Base-by-base conservation (phyloP, 177 flowering plant genomes). In the Vitis hybrid region DNA sequence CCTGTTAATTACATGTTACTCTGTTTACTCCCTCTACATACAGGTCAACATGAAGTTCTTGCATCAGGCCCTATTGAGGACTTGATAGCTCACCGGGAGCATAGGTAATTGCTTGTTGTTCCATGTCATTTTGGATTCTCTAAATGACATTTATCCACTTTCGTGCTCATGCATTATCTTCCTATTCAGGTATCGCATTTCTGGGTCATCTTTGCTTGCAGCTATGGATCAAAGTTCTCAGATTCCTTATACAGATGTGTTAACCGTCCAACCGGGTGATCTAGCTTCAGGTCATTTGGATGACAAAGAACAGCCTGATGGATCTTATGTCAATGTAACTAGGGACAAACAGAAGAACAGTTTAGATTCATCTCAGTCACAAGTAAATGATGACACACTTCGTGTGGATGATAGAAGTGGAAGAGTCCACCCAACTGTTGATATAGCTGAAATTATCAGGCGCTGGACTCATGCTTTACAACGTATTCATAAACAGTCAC, bases 61-160 rank as follows among this genome's bases (percentile, higher is more conserved):
- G 97, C 99, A 71, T 96, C 99, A 59, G 99, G 99, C 54, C 99
- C 99, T 30, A 94, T 96, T 73, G 98, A 96, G 81, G 99, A 96
- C 78, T 81, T 94, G 77, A 96, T 96, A 62, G 97, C 98, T 79
- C 99, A 96, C 74, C 86, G 99, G 67, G 99, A 96, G 79, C 99
- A 96, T 82, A 88, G 99, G 99, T 92, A 80, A 65, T 68, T 30
- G 52, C 27, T 15, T n/a, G 9, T 15, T n/a, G 9, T 57, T 56
- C 49, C 68, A n/a, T 15, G 11, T 17, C 40, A 19, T 67, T 64
- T 32, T 60, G 40, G 60, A 15, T 6, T 32, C 40, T 21, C 11
- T 55, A 54, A 54, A 49, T 72, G 64, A 49, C 64, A 63, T 57
- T 69, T 51, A 18, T 7, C 14, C 56, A 17, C 52, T 15, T 46